Percentiles rank a stretch among this genome's conserved stretches.
Evolutionary conservation across 805 yeast genomes (phyloP).

Genomic region (Myxozyma neglecta): DNA sequence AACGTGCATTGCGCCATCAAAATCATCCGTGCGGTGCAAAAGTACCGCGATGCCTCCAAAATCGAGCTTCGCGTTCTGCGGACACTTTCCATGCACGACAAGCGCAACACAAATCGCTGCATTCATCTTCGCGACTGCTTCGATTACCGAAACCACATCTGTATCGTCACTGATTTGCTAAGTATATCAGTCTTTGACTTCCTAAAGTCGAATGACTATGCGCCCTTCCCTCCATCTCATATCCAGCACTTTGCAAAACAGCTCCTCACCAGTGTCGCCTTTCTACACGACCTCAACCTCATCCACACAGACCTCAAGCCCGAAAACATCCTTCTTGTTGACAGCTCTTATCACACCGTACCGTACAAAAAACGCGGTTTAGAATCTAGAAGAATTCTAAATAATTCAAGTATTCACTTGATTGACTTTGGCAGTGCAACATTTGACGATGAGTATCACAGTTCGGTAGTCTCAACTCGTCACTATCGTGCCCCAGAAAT

Average conservation of each 20-base stretch:
- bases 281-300: slow-evolving; percentile 81
- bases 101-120: slow-evolving; percentile 67
- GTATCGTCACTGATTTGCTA: slow-evolving; percentile 85
- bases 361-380: slow-evolving; percentile 40
- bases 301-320: slow-evolving; percentile 98
- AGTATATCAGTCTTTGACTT: slow-evolving; percentile 88
- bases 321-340: slow-evolving; percentile 77
- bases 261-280: slow-evolving; percentile 78
- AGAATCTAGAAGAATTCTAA: slow-evolving; percentile 49
- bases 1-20: slow-evolving; percentile 79
- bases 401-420: slow-evolving; percentile 78
- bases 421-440: slow-evolving; percentile 98
- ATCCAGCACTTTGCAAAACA: slow-evolving; percentile 87
- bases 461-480: slow-evolving; percentile 87
- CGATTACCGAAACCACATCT: slow-evolving; percentile 90
- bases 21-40: slow-evolving; percentile 86
- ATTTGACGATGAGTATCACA: slow-evolving; percentile 90
- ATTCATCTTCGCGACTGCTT: slow-evolving; percentile 85
- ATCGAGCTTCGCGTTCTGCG: slow-evolving; percentile 83
- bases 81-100: slow-evolving; percentile 71
- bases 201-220: slow-evolving; percentile 74
- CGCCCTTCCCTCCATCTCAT: slow-evolving; percentile 93
- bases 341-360: slow-evolving; percentile 49
- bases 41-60: slow-evolving; percentile 93
- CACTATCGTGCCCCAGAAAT: slow-evolving; percentile 98